Evolutionary conservation across 2,329 filamentous ascomycete genomes (phyloP).

Genomic region (Sporothrix mexicana): DNA sequence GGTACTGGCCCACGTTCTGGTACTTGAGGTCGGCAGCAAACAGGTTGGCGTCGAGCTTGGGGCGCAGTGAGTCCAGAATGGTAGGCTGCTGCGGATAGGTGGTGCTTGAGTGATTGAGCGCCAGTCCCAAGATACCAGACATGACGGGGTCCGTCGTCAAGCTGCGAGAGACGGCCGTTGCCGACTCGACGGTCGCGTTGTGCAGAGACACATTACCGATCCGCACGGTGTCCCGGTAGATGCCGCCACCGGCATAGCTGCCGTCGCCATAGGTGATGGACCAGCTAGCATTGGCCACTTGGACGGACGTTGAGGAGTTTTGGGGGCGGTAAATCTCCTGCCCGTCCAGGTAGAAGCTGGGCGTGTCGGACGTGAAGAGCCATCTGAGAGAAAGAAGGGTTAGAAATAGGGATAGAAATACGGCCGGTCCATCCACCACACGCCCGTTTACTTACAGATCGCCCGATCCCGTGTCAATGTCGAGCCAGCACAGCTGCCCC

Average conservation of each 20-base stretch:
- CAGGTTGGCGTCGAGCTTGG: slow-evolving; percentile 49
- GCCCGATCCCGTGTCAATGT: slow-evolving; percentile 71
- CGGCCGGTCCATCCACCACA: slow-evolving; percentile 28
- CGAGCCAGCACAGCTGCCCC: slow-evolving; percentile 64
- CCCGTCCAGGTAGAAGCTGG: slow-evolving; percentile 51
- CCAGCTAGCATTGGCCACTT: slow-evolving; percentile 55
- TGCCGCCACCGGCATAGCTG: slow-evolving; percentile 53
- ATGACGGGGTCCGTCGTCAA: slow-evolving; percentile 52
- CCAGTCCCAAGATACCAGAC: slow-evolving; percentile 60
- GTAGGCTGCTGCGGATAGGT: slow-evolving; percentile 51
- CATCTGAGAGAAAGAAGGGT: slow-evolving; percentile 48
- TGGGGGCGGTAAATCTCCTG: slow-evolving; percentile 55
- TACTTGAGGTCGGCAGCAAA: slow-evolving; percentile 59
- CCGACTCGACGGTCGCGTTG: slow-evolving; percentile 58
- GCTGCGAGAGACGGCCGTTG: slow-evolving; percentile 48
- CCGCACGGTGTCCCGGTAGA: slow-evolving; percentile 57
- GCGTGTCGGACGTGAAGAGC: slow-evolving; percentile 59
- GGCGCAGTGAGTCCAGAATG: slow-evolving; percentile 53
- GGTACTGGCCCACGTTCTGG: slow-evolving; percentile 56
- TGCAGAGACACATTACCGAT: slow-evolving; percentile 53
- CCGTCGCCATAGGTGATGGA: slow-evolving; percentile 55
- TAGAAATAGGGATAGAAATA: neutral
- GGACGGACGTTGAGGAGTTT: slow-evolving; percentile 52
- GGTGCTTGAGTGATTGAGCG: slow-evolving; percentile 54
- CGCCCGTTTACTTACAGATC: slow-evolving; percentile 65